Percentiles rank a stretch among this genome's conserved stretches.
Evolutionary conservation across 257 asterid genomes (phyloP).

Genomic region (Przewalskia tangutica): DNA sequence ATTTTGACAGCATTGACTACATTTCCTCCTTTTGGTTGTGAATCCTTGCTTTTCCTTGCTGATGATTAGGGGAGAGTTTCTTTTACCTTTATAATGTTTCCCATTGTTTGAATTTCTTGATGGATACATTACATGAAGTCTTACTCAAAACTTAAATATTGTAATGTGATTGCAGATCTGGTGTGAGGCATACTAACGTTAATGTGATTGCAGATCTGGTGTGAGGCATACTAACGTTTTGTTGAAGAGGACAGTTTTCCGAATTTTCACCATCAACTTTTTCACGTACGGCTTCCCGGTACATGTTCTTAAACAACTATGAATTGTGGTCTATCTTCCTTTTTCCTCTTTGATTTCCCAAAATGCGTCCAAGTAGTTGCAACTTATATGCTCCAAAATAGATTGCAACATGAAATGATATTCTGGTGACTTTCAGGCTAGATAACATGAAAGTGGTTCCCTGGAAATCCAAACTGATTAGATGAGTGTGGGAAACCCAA

Average conservation of each 20-base stretch:
- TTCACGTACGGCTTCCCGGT: slow-evolving; percentile 99
- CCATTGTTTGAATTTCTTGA: background rate
- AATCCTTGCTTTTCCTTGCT: background rate
- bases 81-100: background rate
- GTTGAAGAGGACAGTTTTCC: slow-evolving; percentile 74
- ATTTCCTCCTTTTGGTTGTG: background rate
- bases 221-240: slow-evolving; percentile 90
- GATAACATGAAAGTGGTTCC: slow-evolving; percentile 2
- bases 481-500: background rate
- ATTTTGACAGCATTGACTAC: background rate
- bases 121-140: background rate
- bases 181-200: slow-evolving; percentile 49
- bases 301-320: slow-evolving; percentile 21
- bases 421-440: background rate
- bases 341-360: background rate
- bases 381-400: background rate
- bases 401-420: background rate
- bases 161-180: slow-evolving; percentile 50
- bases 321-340: slow-evolving; percentile 6
- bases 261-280: slow-evolving; percentile 88
- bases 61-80: slow-evolving; percentile 2
- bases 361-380: background rate
- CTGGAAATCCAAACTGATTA: background rate
- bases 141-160: background rate
- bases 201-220: slow-evolving; percentile 59